phyloP scores from a whole-genome alignment of 1,284 basidiomycete species.

The Boletus semigastroideus region DNA sequence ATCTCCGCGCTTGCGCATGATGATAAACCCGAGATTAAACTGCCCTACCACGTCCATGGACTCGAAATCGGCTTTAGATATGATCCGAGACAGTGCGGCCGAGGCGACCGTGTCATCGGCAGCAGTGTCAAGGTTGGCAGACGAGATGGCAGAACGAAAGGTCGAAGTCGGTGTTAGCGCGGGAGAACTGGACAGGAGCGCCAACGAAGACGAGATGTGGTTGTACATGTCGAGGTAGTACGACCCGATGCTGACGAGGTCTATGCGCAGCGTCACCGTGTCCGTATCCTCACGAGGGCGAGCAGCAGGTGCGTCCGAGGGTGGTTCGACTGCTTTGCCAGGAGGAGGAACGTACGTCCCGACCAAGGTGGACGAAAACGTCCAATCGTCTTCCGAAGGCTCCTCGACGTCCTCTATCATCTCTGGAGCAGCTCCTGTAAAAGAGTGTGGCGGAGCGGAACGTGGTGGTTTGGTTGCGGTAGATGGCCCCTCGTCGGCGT shows the following conservation, averaged over 20 bases:
- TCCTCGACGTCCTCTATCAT: conserved; percentile 21
- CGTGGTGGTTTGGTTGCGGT: conserved; percentile 2
- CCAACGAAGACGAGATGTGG: not conserved
- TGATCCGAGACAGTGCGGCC: conserved; percentile 79
- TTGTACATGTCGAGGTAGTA: conserved; percentile 27
- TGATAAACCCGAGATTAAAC: conserved; percentile 96
- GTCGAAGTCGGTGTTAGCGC: conserved; percentile 17
- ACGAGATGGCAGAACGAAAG: conserved; percentile 33
- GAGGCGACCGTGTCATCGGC: conserved; percentile 63
- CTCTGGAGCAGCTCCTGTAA: not conserved
- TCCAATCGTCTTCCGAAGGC: conserved; percentile 30
- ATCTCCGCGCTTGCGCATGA: conserved; percentile 57
- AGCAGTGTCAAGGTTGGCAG: conserved; percentile 61
- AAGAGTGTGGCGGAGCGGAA: not conserved
- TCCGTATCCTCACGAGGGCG: too few species aligned
- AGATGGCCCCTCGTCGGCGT: conserved; percentile 21
- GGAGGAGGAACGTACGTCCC: conserved; percentile 21
- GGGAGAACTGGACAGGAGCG: not conserved
- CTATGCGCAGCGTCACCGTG: too few species aligned
- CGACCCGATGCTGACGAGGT: too few species aligned
- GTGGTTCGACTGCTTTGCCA: too few species aligned
- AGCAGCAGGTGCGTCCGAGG: too few species aligned
- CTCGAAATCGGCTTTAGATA: conserved; percentile 86
- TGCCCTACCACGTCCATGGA: conserved; percentile 89
- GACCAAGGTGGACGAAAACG: conserved; percentile 28